Base-by-base conservation (phyloP, 1,139 yeast species). In the Kluyveromyces sp. region DNA sequence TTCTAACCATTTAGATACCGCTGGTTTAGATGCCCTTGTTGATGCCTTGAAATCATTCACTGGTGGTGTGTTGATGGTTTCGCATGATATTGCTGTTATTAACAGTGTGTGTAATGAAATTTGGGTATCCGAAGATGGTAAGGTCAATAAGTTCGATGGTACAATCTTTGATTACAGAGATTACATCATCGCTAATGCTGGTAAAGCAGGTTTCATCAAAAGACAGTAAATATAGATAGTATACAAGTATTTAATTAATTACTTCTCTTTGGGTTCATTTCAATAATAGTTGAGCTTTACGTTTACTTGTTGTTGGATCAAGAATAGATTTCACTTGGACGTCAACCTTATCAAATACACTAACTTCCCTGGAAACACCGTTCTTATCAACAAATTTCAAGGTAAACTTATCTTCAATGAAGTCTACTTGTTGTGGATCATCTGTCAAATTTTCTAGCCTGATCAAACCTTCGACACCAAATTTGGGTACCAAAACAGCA, bases 31-130 rank as follows among this genome's bases (percentile, higher is more conserved):
- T 67, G 97, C 98, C 0, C 75, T 92, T 53, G 83, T 95, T 5
- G 94, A 84, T 37, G 97, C 97, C 1, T 74, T 92, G 61, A 80
- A 75, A 54, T 81, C 79, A 53, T 92, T 90, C 74, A 78, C 87
- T 63, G 98, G 98, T 63, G 98, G 98, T 67, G 83, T 92, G 34
- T 75, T 92, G 57, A 89, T 92, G 97, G 98, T 92, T 50, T 87
- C 96, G 45, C 98, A 92, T 75, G 98, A 92, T 73, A 97, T 92
- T 38, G 73, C 89, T 28, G 86, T 90, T 59, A 92, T 92, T 59
- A 81, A 84, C 58, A 76, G 78, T 50, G 96, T 92, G 6, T 88
- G 97, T 71, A 83, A 84, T 50, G 95, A 90, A 65, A 86, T 92
- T 53, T 92, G 97, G 97, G 94, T 89, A 38, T 83, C 95, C 63